Conservation (phyloP, 768 basidiomycete genomes). For the Leccinum disarticulatum region DNA sequence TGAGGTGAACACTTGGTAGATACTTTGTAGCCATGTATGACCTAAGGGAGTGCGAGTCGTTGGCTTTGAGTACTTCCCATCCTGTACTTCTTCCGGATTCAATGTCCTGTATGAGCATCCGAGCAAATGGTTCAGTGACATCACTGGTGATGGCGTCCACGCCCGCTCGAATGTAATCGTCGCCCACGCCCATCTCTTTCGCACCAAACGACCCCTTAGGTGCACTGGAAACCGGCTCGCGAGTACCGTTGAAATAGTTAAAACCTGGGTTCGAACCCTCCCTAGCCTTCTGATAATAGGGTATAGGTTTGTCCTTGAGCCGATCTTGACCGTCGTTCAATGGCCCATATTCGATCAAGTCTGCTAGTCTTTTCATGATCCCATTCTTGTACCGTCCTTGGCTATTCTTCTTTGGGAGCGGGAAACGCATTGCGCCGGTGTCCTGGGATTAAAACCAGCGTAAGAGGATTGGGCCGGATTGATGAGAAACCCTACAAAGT, state of each 20-base stretch:
- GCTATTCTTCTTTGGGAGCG: conserved; percentile 16
- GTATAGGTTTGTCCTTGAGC: conserved; percentile 22
- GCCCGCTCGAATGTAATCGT: conserved; percentile 19
- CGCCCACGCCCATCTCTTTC: conserved; percentile 3
- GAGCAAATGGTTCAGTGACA: conserved; percentile 18
- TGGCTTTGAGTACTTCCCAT: conserved; percentile 28
- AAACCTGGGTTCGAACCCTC: conserved; percentile 11
- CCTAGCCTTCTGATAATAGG: conserved; percentile 16
- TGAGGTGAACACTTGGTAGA: conserved; percentile 17
- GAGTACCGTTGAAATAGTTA: conserved; percentile 11
- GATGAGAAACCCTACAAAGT: conserved; percentile 27
- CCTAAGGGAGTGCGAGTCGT: conserved; percentile 29
- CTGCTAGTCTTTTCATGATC: conserved; percentile 33
- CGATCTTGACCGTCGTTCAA: conserved; percentile 20
- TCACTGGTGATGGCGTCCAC: conserved; percentile 16
- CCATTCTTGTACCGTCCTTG: conserved; percentile 17
- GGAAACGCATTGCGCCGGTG: conserved; percentile 42
- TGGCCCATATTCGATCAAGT: conserved; percentile 29
- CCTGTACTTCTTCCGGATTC: conserved; percentile 17
- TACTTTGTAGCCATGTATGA: conserved; percentile 24
- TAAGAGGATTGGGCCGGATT: too few species aligned
- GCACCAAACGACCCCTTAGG: conserved; percentile 6
- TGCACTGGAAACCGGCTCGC: background rate
- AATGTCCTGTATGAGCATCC: conserved; percentile 20
- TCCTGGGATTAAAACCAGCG: conserved; percentile 16